Percentiles rank a stretch among this genome's conserved stretches.
Conservation (phyloP, 140 eudicot species). For the Bidens hawaiensis region DNA sequence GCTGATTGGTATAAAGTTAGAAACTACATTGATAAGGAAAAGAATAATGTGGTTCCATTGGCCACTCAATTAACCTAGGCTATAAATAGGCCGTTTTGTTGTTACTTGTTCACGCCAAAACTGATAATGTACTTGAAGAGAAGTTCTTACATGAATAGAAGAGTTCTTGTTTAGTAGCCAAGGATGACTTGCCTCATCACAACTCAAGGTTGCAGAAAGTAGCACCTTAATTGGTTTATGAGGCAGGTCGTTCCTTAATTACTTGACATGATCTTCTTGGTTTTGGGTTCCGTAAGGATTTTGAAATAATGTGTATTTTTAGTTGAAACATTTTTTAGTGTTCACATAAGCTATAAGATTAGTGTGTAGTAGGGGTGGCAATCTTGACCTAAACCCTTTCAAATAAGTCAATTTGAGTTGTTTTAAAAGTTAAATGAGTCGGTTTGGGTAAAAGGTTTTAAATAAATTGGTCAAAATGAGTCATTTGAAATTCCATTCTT, state of each 20-base stretch:
- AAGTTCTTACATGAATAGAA: slow-evolving; percentile 27
- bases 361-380: too few species aligned
- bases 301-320: background rate
- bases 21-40: background rate
- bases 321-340: background rate
- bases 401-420: too few species aligned
- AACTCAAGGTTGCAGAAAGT: background rate
- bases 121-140: slow-evolving; percentile 13
- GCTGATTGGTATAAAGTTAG: slow-evolving; percentile 6
- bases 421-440: too few species aligned
- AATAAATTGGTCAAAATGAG: too few species aligned
- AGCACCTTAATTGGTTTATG: background rate
- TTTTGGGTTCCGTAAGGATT: background rate
- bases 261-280: background rate
- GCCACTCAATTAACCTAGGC: background rate
- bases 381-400: too few species aligned
- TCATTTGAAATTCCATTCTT: too few species aligned
- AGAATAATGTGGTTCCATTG: background rate
- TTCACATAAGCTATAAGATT: background rate
- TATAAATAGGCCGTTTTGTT: slow-evolving; percentile 15
- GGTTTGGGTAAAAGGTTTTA: too few species aligned
- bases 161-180: slow-evolving; percentile 61
- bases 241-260: background rate
- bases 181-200: slow-evolving; percentile 57
- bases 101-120: background rate